phyloP scores from a whole-genome alignment of 2,329 filamentous ascomycete genomes.

The Penicillium sp. region DNA sequence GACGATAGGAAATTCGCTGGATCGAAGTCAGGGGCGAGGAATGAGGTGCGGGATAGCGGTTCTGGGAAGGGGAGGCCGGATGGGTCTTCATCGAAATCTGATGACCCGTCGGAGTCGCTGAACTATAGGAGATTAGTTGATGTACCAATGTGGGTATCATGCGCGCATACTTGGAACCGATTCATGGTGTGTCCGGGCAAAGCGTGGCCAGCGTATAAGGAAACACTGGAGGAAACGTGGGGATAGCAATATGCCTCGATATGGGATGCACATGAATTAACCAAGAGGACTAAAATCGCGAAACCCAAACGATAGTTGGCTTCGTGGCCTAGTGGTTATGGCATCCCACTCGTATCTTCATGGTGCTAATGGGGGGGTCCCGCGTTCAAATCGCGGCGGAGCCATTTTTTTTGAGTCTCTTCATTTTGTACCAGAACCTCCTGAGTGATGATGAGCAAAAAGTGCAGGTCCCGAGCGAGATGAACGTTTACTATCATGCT shows the following conservation, averaged over 20 bases:
- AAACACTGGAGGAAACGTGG: conserved; percentile 12
- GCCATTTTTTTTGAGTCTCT: neutral
- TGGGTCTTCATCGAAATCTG: conserved; percentile 58
- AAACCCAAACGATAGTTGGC: neutral
- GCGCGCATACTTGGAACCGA: conserved; percentile 32
- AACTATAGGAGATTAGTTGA: conserved; percentile 31
- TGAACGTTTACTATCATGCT: no score
- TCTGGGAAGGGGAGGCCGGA: conserved; percentile 79
- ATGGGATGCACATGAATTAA: neutral
- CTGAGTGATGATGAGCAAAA: no score
- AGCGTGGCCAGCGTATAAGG: conserved; percentile 9
- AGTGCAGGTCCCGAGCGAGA: no score
- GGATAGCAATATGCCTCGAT: conserved; percentile 12
- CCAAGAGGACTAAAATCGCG: no score
- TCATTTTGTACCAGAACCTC: no score
- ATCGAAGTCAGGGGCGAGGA: conserved; percentile 73
- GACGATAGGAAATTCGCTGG: conserved; percentile 79
- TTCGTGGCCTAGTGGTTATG: neutral
- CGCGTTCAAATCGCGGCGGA: neutral
- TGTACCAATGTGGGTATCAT: neutral
- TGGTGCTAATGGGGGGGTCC: neutral
- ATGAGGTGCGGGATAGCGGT: conserved; percentile 77
- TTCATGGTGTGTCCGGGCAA: conserved; percentile 25
- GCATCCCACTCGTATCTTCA: neutral
- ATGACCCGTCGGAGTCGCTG: conserved; percentile 47